Evolutionary conservation across 495 filamentous ascomycete genomes (phyloP).

Genomic region (Hypomontagnella submonticulosa): DNA sequence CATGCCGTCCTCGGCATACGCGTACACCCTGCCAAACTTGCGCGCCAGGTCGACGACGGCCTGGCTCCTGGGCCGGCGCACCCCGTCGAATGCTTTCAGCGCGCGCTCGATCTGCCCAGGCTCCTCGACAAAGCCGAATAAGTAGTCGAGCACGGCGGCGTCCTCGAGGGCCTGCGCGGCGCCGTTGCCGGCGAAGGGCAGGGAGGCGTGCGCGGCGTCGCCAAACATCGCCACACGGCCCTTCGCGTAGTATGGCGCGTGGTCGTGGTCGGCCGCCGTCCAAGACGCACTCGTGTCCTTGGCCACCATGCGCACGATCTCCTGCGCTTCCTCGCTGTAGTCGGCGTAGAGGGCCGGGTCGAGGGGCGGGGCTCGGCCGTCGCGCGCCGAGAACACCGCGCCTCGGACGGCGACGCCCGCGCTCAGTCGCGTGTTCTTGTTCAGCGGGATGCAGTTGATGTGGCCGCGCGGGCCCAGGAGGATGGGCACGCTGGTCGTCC

Average conservation of each 20-base stretch:
- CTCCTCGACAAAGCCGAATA: slow-evolving; percentile 43
- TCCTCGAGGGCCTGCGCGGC: slow-evolving; percentile 72
- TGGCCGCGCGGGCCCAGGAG: slow-evolving; percentile 52
- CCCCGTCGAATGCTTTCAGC: slow-evolving; percentile 44
- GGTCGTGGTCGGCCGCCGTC: slow-evolving; percentile 60
- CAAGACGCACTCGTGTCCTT: slow-evolving; percentile 49
- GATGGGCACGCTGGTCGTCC: slow-evolving; percentile 48
- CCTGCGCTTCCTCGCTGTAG: slow-evolving; percentile 49
- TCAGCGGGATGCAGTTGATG: slow-evolving; percentile 54
- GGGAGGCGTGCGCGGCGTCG: slow-evolving; percentile 69
- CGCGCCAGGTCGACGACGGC: slow-evolving; percentile 47
- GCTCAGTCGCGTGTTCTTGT: slow-evolving; percentile 53
- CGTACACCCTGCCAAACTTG: slow-evolving; percentile 50
- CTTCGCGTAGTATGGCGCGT: slow-evolving; percentile 60
- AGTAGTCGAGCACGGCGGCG: slow-evolving; percentile 55
- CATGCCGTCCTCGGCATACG: slow-evolving; percentile 48
- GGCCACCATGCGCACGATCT: slow-evolving; percentile 50
- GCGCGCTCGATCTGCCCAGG: slow-evolving; percentile 35
- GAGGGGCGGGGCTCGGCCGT: slow-evolving; percentile 13
- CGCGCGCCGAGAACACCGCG: slow-evolving; percentile 13
- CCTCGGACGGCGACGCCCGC: slow-evolving; percentile 53
- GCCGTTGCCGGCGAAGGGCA: slow-evolving; percentile 68
- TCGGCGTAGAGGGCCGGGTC: slow-evolving; percentile 47
- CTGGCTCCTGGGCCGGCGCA: slow-evolving; percentile 49
- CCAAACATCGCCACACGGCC: slow-evolving; percentile 64